These are phyloP conservation scores for Nannochloropsis gaditana DNA, from an alignment of 108 stramenopile genomes.

Conservation along the genomic window DNA sequence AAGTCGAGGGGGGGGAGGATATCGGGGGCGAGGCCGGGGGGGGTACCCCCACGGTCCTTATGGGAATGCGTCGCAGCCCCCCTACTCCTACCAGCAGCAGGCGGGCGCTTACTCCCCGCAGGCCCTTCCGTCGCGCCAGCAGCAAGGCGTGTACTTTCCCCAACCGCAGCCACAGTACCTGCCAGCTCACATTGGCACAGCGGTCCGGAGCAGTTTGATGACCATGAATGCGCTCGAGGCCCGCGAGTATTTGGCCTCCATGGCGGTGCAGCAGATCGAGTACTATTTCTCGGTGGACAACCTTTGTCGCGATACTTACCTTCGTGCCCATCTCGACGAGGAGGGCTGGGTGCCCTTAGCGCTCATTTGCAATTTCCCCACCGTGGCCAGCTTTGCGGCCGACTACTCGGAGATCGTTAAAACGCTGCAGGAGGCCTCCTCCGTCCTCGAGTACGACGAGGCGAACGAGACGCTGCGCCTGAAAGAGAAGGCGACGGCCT, in stretches of 20 bases:
- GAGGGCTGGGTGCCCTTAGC: conserved; percentile 41
- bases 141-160: not conserved
- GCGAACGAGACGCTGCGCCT: not conserved
- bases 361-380: not conserved
- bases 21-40: not conserved
- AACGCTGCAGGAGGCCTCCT: not conserved
- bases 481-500: not conserved
- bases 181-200: not conserved
- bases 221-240: not conserved
- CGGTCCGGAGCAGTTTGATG: not conserved
- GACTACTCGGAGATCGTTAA: not conserved
- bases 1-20: not conserved
- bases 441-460: not conserved
- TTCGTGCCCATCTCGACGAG: conserved; percentile 54
- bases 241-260: conserved; percentile 40
- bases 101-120: not conserved
- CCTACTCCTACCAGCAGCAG: not conserved
- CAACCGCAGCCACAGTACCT: not conserved
- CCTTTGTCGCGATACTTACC: conserved; percentile 47
- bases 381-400: not conserved
- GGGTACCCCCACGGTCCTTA: not conserved
- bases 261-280: conserved; percentile 53
- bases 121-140: not conserved
- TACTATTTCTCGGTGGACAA: conserved; percentile 58
- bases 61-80: not conserved